Base-by-base conservation (phyloP, 192 early-diverging fungal genomes). In the Entophlyctis luteolus region DNA sequence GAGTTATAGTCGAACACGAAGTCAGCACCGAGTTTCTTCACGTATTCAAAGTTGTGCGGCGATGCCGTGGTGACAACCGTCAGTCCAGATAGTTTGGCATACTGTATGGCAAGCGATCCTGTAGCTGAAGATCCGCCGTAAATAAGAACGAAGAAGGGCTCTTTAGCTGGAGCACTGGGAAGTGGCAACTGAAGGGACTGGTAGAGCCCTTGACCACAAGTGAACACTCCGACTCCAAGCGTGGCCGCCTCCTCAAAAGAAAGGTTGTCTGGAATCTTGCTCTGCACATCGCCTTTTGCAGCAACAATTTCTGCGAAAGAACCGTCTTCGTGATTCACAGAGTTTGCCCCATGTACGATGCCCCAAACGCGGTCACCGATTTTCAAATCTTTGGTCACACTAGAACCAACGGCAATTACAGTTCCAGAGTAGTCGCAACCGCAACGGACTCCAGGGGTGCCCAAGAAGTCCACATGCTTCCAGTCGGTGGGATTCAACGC, bases 101-200 rank as follows among this genome's bases (percentile, higher is more conserved):
- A 59, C 62, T 79, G 77, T n/a, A 79, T 67, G 29, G 77, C 77
- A 59, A 75, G 63, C n/a, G 62, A 33, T 5, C 77, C 77, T 16
- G 68, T 72, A 18, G 71, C 55, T 4, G 65, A 55, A 10, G 62
- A 52, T 10, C 65, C 70, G 25, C 74, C 73, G 65, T 71, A 79
- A 37, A 79, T 55, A n/a, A 79, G 48, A 42, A 75, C 27, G 34
- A 58, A 53, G 29, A 50, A 62, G 53, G 56, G 53, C 20, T 25
- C 16, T 20, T 47, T 25, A 28, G 28, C 31, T 27, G 34, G 55
- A 10, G 33, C 33, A 6, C 20, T 34, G 46, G 72, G 68, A 16
- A 65, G 46, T 14, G 65, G 65, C 14, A 70, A 57, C 35, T 37
- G 48, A 5, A 73, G 58, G 18, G 57, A 55, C 42, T 73, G 56